These are phyloP conservation scores for Claviceps monticola DNA, from an alignment of 2,329 filamentous ascomycete genomes.

Conservation along the genomic window DNA sequence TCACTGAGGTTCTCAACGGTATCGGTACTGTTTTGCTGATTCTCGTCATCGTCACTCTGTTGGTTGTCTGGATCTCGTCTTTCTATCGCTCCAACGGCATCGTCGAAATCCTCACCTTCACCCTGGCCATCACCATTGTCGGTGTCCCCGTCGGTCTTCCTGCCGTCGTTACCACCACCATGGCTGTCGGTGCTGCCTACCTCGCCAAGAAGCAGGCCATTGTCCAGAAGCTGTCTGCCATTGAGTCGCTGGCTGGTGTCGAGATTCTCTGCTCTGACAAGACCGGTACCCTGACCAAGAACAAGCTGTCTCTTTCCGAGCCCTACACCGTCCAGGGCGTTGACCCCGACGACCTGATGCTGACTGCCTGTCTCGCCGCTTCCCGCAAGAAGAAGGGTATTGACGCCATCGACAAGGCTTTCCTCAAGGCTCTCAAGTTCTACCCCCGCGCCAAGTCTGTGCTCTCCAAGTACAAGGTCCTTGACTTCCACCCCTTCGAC, in stretches of 20 bases:
- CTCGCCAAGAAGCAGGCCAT: conserved; percentile 88
- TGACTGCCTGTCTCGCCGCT: conserved; percentile 79
- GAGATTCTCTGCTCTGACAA: conserved; percentile 84
- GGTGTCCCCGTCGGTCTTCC: conserved; percentile 89
- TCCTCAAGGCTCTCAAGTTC: conserved; percentile 70
- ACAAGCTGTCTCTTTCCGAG: conserved; percentile 79
- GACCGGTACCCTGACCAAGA: conserved; percentile 81
- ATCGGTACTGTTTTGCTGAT: conserved; percentile 71
- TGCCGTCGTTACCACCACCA: conserved; percentile 85
- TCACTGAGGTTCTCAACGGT: conserved; percentile 79
- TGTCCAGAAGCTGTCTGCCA: conserved; percentile 82
- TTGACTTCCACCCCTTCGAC: conserved; percentile 80
- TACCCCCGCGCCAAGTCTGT: conserved; percentile 73
- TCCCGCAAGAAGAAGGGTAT: conserved; percentile 94
- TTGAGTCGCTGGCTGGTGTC: conserved; percentile 83
- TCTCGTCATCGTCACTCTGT: conserved; percentile 65
- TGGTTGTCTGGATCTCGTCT: conserved; percentile 73
- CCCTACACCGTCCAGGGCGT: conserved; percentile 74
- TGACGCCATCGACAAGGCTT: conserved; percentile 89
- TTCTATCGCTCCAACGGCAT: conserved; percentile 82
- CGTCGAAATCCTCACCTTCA: conserved; percentile 68
- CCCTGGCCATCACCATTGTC: conserved; percentile 78
- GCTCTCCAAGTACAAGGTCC: conserved; percentile 69
- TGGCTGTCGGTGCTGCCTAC: conserved; percentile 86
- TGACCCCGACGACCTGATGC: conserved; percentile 77